Evolutionary conservation across 2,329 filamentous ascomycete species (phyloP), one percentile per base, ranked within the genome.

Genomic region (Biscogniauxia marginata): DNA sequence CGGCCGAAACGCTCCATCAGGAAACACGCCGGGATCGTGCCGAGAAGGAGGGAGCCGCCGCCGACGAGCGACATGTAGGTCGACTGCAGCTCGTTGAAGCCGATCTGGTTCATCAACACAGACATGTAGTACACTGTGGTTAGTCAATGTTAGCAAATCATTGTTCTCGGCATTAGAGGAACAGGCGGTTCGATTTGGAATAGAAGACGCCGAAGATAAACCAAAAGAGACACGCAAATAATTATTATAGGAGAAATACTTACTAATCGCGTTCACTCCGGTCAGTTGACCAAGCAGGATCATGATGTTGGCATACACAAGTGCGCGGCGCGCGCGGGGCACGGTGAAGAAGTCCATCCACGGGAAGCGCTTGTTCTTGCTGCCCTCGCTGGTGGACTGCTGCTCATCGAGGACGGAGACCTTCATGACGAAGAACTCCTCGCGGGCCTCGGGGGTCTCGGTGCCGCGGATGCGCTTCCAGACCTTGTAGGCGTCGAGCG

Each of bases 11-110:
- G 82, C 66, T 91, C 88, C 87, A 91, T 91, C 60, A 83, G 82
- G 67, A 89, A 79, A 54, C 87, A 84, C 0, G 85, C 86, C 0
- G 86, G 86, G 30, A 89, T 85, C 0, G 86, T 87, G 20, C 86
- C 87, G 16, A 91, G 64, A 0, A 90, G 78, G 0, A 91, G 78
- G 0, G 86, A 75, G 3, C 85, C 87, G 22, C 87, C 87, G 3
- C 88, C 87, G 13, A 91, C 87, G 0, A 90, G 79, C 0, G 87
- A 89, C 87, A 91, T 90, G 77, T 89, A 90, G 57, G 86, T 88
- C 16, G 84, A 74, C 50, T 86, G 71, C 56, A 82, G 78, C 7
- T 80, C 72, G 64, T 85, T 71, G 71, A 90, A 90, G 11, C 87
- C 87, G 46, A 90, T 85, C 65, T 86, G 81, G 50, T 73, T 74